phyloP scores from a whole-genome alignment of 192 early-diverging fungal species.

The Gaertneriomyces sp. region DNA sequence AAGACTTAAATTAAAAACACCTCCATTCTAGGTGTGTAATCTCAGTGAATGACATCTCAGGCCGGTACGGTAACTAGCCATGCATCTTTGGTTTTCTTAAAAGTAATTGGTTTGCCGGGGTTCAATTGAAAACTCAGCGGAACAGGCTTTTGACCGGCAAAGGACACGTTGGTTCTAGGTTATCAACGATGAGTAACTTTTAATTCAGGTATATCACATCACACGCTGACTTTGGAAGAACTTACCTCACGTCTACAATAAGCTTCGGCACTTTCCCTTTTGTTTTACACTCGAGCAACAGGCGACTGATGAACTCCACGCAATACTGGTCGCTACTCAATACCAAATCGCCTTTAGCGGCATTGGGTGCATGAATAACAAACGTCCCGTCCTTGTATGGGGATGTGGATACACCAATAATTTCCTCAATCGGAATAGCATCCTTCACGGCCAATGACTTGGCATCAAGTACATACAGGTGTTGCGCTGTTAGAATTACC shows the following conservation, averaged over 20 bases:
- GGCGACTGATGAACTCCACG: constrained; percentile 2
- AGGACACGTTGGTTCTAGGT: background rate
- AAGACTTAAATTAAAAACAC: no score
- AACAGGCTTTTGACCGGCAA: background rate
- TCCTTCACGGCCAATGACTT: constrained; percentile 6
- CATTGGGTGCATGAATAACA: constrained; percentile 2
- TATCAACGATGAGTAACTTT: background rate
- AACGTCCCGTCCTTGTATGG: constrained; percentile 3
- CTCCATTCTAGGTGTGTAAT: no score
- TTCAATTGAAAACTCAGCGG: background rate
- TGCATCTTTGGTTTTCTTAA: constrained; percentile 2
- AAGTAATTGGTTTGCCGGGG: background rate
- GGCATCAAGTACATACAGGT: constrained; percentile 1
- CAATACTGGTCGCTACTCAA: constrained; percentile 3
- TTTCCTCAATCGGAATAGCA: background rate
- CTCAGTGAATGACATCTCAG: background rate
- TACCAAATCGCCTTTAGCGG: constrained; percentile 11
- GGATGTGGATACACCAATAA: constrained; percentile 8
- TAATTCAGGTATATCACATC: background rate
- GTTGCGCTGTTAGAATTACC: constrained; percentile 4
- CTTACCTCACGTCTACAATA: background rate
- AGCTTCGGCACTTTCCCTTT: background rate
- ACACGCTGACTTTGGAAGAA: background rate
- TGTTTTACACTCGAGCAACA: background rate
- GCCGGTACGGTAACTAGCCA: background rate